Evolutionary conservation across 2,329 filamentous ascomycete species (phyloP), one percentile per base, ranked within the genome.

Genomic region (Xylaria hypoxylon): DNA sequence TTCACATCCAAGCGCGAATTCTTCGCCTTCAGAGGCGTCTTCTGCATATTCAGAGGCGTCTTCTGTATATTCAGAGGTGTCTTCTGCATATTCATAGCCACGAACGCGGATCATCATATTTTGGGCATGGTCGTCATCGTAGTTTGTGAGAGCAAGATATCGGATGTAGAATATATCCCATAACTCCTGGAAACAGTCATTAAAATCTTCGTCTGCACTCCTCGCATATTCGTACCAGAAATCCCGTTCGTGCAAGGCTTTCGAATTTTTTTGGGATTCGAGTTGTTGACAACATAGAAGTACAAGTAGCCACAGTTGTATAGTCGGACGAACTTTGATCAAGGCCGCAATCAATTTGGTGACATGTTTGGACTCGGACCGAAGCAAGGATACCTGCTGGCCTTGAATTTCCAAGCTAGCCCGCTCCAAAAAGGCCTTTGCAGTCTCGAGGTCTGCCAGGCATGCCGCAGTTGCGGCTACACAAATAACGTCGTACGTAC

Each of bases 121-220:
- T n/a, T n/a, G n/a, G 33, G 5, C 10, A 35, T 13, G 11, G 2
- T 8, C 33, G 8, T 11, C 33, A 22, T 55, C 51, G 2, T 52
- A n/a, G 48, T 26, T 33, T 17, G 2, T 5, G 11, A 55, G 51
- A 55, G 33, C 35, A 55, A 55, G 33, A 33, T 55, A 42, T 42
- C 51, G 51, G 19, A 55, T 40, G 22, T 55, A 55, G 19, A 55
- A 28, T 55, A 55, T 42, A 28, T 55, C 51, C 50, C 51, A 55
- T n/a, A 40, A 26, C 22, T 55, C 22, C 4, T 10, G 22, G 51
- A 26, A 17, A 6, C 33, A 7, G 51, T 7, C 7, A 28, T n/a
- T 26, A 35, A 11, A 17, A 24, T n/a, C n/a, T n/a, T n/a, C n/a
- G 5, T 35, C 2, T 40, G 2, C 13, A 26, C 0, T n/a, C n/a